Evolutionary conservation across 306 rosid genomes (phyloP), one percentile per base, ranked within the genome.

Genomic region (Trichosanthes truncata): DNA sequence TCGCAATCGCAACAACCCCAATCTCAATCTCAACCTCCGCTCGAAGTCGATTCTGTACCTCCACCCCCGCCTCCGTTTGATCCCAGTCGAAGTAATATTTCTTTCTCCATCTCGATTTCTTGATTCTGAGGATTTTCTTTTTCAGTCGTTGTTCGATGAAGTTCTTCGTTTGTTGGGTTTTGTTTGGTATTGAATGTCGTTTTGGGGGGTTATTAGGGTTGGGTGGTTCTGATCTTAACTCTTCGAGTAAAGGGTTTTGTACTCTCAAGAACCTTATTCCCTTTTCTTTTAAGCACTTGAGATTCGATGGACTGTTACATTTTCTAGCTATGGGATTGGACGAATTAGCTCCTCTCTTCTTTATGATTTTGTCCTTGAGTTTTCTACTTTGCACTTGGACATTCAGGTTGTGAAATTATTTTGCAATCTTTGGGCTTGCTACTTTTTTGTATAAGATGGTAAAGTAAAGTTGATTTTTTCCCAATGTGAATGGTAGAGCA

Each of bases 61-160:
- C 82, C 78, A 1, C 72, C 62, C 49, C 82, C 72, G 4, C 82
- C 85, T 33, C 80, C 86, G 0, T 88, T 88, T 62, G 94, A 90
- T 87, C 94, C 92, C 82, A 87, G 92, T 84, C 87, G 90, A 78
- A 88, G 92, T 90, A 88, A 26, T 14, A 3, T 48, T 51, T 46
- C 41, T 45, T 14, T 74, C 21, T 49, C 57, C 10, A 35, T 66
- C 69, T 3, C 29, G 5, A 17, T 33, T 71, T 57, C 10, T n/a
- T 71, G 49, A 38, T 3, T 26, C 31, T 5, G 7, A 46, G 46
- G 17, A 1, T 38, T 40, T n/a, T n/a, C 43, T 7, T 29, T 1
- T n/a, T 31, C 38, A 18, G 15, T 29, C 7, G n/a, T 53, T 79
- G 1, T 29, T 75, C 11, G 21, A 8, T 36, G 20, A 25, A 49